phyloP scores from a whole-genome alignment of 768 basidiomycete species.

The Ephemerocybe angulata region DNA sequence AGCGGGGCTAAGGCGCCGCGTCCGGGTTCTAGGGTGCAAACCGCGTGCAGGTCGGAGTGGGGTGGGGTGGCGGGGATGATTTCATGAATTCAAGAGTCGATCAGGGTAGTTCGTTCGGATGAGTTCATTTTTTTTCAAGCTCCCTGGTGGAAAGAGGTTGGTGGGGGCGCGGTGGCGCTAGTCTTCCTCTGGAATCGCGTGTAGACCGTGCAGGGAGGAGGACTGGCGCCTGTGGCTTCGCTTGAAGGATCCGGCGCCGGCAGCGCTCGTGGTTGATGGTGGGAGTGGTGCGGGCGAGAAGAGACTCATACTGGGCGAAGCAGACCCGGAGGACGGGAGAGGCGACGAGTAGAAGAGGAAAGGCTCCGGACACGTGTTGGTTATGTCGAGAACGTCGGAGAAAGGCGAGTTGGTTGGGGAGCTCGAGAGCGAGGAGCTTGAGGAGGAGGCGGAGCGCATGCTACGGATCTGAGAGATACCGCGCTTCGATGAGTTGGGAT shows the following conservation, averaged over 20 bases:
- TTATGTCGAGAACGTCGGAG: constrained; percentile 7
- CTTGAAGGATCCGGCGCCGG: neutral
- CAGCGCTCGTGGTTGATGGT: neutral
- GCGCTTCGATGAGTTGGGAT: too few species aligned
- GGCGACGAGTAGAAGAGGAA: constrained; percentile 4
- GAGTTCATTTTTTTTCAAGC: too few species aligned
- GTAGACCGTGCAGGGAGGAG: constrained; percentile 2
- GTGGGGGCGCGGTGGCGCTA: neutral
- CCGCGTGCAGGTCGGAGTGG: neutral
- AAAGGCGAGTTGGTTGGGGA: constrained; percentile 6
- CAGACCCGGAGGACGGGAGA: neutral
- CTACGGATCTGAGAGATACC: neutral
- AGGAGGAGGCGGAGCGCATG: neutral
- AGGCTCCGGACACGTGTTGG: constrained; percentile 6
- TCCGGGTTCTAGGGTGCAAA: neutral
- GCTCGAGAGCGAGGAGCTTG: constrained; percentile 5
- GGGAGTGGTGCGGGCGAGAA: neutral
- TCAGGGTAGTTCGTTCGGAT: too few species aligned
- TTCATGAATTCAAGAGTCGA: too few species aligned
- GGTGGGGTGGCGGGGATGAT: neutral
- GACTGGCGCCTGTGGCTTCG: constrained; percentile 6
- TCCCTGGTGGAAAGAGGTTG: too few species aligned
- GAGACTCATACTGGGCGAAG: neutral
- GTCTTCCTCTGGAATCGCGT: constrained; percentile 11
- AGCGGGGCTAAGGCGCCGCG: neutral